These are phyloP conservation scores for Panicum virgatum DNA, from an alignment of 202 grass and related monocot species.

Conservation along the genomic window DNA sequence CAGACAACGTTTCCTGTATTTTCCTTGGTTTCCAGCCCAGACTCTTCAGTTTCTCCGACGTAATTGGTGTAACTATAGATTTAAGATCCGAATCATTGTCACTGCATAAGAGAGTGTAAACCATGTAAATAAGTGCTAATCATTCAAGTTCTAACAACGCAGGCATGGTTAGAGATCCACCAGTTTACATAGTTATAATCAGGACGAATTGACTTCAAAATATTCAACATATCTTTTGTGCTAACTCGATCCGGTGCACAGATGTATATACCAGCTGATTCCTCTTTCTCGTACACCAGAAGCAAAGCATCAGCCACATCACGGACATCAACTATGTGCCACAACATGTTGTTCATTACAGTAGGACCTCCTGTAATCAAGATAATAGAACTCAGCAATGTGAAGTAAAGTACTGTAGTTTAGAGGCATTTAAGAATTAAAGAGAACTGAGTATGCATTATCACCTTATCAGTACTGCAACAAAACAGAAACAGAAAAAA, in stretches of 20 bases:
- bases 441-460: not conserved
- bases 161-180: not conserved
- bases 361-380: conserved; percentile 39
- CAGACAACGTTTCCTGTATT: conserved; percentile 30
- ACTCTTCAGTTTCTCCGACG: conserved; percentile 37
- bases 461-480: not conserved
- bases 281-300: conserved; percentile 37
- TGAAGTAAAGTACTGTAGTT: not conserved
- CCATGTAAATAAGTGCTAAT: not conserved
- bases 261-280: conserved; percentile 32
- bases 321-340: conserved; percentile 47
- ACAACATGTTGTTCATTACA: conserved; percentile 27
- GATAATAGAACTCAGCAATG: not conserved
- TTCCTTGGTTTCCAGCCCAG: conserved; percentile 49
- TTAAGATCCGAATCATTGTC: conserved; percentile 24
- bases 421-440: not conserved
- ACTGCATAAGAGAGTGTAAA: conserved; percentile 35
- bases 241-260: conserved; percentile 6
- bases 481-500: not conserved
- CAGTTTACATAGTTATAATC: conserved; percentile 36
- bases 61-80: conserved; percentile 6
- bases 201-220: conserved; percentile 36
- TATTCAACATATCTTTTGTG: conserved; percentile 11
- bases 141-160: not conserved
- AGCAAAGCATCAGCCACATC: conserved; percentile 50